Base-by-base conservation (phyloP, 441 rosid species). In the Erodium moschatum region DNA sequence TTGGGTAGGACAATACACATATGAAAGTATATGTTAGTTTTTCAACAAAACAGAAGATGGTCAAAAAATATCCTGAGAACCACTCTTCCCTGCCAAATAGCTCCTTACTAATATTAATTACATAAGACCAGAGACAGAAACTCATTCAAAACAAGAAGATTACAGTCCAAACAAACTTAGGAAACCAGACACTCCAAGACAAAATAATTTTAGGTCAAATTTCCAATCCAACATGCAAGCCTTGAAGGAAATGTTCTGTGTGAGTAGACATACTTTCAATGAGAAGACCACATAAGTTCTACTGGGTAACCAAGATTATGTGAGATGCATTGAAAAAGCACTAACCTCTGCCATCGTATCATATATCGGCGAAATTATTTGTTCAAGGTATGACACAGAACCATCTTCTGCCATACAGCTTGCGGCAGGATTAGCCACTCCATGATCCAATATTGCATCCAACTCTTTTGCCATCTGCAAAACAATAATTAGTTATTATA, bases 381-480 rank as follows among this genome's bases (percentile, higher is more conserved):
- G 76, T 70, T 85, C 86, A 75, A 92, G 96, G 81, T 82, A 95
- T 73, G 98, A 92, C 74, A 84, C 91, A 19, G 91, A 82, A 75
- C 89, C 92, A 75, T 48, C 54, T 65, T 80, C 92, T 68, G 79
- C 69, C 75, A 1, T 63, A 81, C 98, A 92, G 80, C 93, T 95
- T 44, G 71, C 38, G 73, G 98, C 87, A 73, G 10, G 79, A 78
- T 64, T 67, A 75, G 97, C 97, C 81, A 84, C 96, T 74, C 87
- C 89, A 79, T 86, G 99, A 80, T 95, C 99, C 83, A 95, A 74
- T 76, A 69, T 83, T 54, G 87, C 97, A 85, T 95, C 99, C 87
- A 95, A 80, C 72, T 95, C 98, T 77, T 86, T 92, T 56, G 99
- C 99, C 99, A 95, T 92, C 99, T 95, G 82, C 70, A 77, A 52